Percentiles rank a stretch among this genome's conserved stretches.
Evolutionary conservation across 768 basidiomycete species (phyloP).

Genomic region (Russula emetica): DNA sequence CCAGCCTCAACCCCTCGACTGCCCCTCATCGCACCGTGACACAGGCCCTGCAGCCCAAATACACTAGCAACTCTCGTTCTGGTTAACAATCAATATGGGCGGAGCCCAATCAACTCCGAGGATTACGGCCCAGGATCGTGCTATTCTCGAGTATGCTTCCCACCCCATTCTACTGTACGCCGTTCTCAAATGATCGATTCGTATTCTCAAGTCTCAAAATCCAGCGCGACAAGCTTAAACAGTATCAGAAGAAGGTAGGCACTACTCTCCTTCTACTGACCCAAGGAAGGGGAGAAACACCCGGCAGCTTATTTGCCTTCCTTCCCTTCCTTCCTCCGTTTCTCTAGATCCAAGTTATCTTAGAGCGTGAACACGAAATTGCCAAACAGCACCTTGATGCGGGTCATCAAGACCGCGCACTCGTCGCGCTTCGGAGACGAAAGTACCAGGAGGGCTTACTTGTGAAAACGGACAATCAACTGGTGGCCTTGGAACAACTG

Average conservation of each 20-base stretch:
- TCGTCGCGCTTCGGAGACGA: slow-evolving; percentile 80
- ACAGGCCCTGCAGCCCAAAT: neutral
- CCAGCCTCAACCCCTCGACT: neutral
- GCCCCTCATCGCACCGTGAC: no score
- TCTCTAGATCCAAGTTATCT: slow-evolving; percentile 73
- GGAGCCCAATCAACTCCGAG: slow-evolving; percentile 72
- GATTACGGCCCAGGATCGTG: slow-evolving; percentile 89
- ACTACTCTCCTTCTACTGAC: neutral
- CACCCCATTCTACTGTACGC: slow-evolving; percentile 27
- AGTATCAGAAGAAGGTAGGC: slow-evolving; percentile 89
- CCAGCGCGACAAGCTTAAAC: slow-evolving; percentile 91
- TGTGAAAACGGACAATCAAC: slow-evolving; percentile 81
- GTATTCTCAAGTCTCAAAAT: slow-evolving; percentile 69
- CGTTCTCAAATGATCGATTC: slow-evolving; percentile 29
- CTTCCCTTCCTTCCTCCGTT: neutral
- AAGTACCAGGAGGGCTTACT: slow-evolving; percentile 93
- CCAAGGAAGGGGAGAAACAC: neutral
- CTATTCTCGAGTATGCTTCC: slow-evolving; percentile 81
- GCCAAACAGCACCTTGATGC: slow-evolving; percentile 75
- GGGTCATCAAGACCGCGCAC: slow-evolving; percentile 83
- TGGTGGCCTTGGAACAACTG: slow-evolving; percentile 84
- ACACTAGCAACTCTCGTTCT: neutral
- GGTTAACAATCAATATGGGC: slow-evolving; percentile 47
- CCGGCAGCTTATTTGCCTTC: neutral
- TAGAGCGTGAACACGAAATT: slow-evolving; percentile 85